Base-by-base conservation (phyloP, 1,139 yeast genomes). In the Candida smagusa region DNA sequence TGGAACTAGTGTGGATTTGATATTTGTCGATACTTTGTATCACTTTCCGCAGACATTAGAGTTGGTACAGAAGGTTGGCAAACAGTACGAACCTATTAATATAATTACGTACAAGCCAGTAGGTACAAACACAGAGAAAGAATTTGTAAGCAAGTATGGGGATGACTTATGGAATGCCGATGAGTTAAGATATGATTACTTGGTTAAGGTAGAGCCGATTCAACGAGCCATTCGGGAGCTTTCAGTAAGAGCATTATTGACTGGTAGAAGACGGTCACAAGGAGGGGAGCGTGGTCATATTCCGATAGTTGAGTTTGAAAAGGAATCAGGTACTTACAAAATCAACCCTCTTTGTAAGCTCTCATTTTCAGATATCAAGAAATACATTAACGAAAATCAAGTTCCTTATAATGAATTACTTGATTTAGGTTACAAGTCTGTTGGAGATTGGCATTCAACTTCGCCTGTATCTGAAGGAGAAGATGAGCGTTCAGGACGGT, bases 401-500 rank as follows among this genome's bases (percentile, higher is more conserved):
- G 96, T 90, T 12, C 97, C 97, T 3, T 88, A 85, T 63, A 92
- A 92, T 55, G 88, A 77, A 43, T 68, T 92, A 32, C 67, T 92
- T 35, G 94, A 89, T 58, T 68, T 80, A 42, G 97, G 97, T 0
- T 92, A 90, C 61, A 82, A 89, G 52, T 85, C 96, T 0, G 77
- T 92, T 13, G 98, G 98, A 1, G 98, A 92, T 61, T 92, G 92
- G 79, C 98, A 92, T 61, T 86, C 96, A 1, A 92, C 98, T 0
- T 79, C 65, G 29, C 97, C 97, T 1, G 95, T 88, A 8, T 77
- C 69, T 8, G 96, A 85, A 34, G 96, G 94, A 4, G 97, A 88
- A 55, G 97, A 90, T 56, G 98, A 92, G 58, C 77, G 98, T 49
- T 80, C 95, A 23, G 98, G 98, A 1, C 77, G 98, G 52, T 92